A percentile compares a stretch with the other conserved stretches of the same genome.
Conservation (phyloP, 2,329 filamentous ascomycete genomes). For the Alternaria atra region DNA sequence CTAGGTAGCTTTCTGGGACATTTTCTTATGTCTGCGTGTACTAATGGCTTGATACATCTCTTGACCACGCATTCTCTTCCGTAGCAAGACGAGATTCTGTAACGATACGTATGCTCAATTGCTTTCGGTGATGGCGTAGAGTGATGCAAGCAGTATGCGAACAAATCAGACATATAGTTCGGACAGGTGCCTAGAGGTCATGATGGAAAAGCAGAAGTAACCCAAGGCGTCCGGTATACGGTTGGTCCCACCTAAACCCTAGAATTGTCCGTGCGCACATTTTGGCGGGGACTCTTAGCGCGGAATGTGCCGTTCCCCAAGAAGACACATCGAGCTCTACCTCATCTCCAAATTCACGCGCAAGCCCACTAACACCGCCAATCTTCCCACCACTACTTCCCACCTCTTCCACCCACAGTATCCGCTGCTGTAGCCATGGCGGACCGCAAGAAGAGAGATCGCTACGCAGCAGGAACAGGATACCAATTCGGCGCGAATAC, state of each 20-base stretch:
- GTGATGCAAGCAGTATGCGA: background rate
- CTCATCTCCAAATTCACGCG: conserved; percentile 33
- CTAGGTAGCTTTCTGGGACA: background rate
- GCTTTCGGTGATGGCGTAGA: background rate
- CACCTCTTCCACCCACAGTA: conserved; percentile 14
- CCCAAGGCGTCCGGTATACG: background rate
- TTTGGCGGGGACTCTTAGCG: conserved; percentile 38
- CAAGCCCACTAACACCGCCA: conserved; percentile 25
- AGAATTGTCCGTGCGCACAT: conserved; percentile 25
- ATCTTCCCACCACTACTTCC: conserved; percentile 16
- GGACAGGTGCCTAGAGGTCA: conserved; percentile 21
- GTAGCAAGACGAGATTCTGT: background rate
- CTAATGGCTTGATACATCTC: conserved; percentile 24
- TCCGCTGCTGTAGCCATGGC: conserved; percentile 40
- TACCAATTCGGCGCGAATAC: conserved; percentile 96
- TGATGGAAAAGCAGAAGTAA: background rate
- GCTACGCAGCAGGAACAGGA: conserved; percentile 91
- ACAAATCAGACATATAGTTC: background rate
- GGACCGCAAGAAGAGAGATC: conserved; percentile 82
- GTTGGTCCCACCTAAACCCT: conserved; percentile 17
- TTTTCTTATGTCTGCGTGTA: conserved; percentile 23
- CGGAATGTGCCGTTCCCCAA: conserved; percentile 43
- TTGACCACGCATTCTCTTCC: conserved; percentile 1
- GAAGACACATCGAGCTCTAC: conserved; percentile 50
- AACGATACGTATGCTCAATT: background rate